Evolutionary conservation across 176 grass and related monocot species (phyloP).

Genomic region (Tillandsia fasciculata): DNA sequence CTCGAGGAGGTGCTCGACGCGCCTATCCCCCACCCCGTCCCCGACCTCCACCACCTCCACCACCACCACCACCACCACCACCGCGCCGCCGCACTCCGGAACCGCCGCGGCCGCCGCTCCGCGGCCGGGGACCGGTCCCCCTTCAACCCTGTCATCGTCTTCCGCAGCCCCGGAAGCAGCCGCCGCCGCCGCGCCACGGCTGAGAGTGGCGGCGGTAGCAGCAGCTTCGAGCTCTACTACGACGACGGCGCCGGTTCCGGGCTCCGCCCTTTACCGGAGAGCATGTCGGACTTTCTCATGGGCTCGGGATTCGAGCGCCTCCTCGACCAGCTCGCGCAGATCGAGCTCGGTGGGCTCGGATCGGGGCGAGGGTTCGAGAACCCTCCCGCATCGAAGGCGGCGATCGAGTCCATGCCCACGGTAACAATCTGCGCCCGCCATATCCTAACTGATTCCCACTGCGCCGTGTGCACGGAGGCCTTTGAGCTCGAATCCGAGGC

Average conservation of each 20-base stretch:
- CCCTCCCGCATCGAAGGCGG: conserved; percentile 76
- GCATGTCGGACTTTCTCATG: conserved; percentile 95
- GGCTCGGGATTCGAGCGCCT: conserved; percentile 90
- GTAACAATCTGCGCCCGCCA: conserved; percentile 36
- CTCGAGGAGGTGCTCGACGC: conserved; percentile 70
- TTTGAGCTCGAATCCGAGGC: conserved; percentile 63
- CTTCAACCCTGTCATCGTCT: conserved; percentile 89
- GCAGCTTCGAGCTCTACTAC: conserved; percentile 90
- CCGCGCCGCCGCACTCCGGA: conserved; percentile 20
- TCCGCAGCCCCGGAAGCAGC: conserved; percentile 32
- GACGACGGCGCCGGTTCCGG: conserved; percentile 80
- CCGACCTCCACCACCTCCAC: neutral
- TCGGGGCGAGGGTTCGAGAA: neutral
- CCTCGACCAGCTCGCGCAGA: conserved; percentile 75
- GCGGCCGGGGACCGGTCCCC: conserved; percentile 42
- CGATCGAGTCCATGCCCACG: conserved; percentile 80
- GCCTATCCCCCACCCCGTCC: neutral
- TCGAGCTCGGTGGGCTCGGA: conserved; percentile 43
- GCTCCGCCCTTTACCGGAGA: conserved; percentile 72
- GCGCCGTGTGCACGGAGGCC: conserved; percentile 89
- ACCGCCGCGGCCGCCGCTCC: conserved; percentile 33
- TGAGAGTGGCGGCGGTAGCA: neutral
- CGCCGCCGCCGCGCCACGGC: neutral
- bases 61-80: neutral
- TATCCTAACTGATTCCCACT: conserved; percentile 46